These are phyloP conservation scores for Nicotiana noctiflora DNA, from an alignment of 257 asterid genomes.

Conservation along the genomic window DNA sequence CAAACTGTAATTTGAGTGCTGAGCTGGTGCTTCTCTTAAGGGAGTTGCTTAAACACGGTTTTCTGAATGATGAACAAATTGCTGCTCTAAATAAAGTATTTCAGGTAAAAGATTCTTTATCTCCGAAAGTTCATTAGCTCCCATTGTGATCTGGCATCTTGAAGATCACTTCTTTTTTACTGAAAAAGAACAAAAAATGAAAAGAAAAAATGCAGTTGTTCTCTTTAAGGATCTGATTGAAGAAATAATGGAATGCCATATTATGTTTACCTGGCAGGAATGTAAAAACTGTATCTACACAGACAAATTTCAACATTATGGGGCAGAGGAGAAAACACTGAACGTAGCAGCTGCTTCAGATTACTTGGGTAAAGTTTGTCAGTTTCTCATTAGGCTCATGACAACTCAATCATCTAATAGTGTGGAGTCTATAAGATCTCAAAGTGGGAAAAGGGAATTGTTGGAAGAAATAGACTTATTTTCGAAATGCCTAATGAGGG, in stretches of 20 bases:
- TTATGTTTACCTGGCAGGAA: slow-evolving; percentile 35
- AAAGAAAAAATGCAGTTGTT: neutral
- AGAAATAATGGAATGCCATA: neutral
- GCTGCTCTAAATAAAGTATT: slow-evolving; percentile 50
- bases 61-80: slow-evolving; percentile 51
- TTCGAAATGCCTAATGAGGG: slow-evolving; percentile 54
- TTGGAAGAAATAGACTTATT: slow-evolving; percentile 64
- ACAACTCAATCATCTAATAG: slow-evolving; percentile 24
- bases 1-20: slow-evolving; percentile 39
- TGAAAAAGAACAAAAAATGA: no score
- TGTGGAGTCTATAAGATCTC: slow-evolving; percentile 14
- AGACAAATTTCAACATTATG: slow-evolving; percentile 31
- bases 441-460: slow-evolving; percentile 30
- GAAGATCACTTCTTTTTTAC: neutral
- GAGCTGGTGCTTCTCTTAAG: slow-evolving; percentile 67
- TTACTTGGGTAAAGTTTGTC: slow-evolving; percentile 28
- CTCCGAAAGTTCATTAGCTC: neutral
- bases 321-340: slow-evolving; percentile 20
- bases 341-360: slow-evolving; percentile 11
- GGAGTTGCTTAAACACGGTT: slow-evolving; percentile 56
- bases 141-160: neutral
- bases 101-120: slow-evolving; percentile 46
- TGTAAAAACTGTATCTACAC: slow-evolving; percentile 52
- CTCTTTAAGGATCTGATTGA: neutral
- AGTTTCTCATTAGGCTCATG: slow-evolving; percentile 41